Base-by-base conservation (phyloP, 177 flowering plant genomes). In the Vitis hybrid region DNA sequence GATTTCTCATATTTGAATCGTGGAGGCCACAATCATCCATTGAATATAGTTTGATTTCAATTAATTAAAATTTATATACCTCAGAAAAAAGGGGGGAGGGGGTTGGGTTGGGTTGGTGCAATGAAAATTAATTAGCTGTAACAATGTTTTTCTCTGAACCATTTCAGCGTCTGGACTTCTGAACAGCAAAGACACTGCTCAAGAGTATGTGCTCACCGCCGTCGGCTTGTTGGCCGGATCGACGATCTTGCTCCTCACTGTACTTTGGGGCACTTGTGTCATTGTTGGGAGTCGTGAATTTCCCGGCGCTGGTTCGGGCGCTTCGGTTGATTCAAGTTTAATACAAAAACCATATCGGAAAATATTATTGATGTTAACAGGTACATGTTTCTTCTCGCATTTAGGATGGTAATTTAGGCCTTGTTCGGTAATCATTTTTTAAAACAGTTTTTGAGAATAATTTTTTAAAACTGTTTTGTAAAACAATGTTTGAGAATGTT, bases 141-240 rank as follows among this genome's bases (percentile, higher is more conserved):
- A 26, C 19, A 9, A 23, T 19, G 9, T 39, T 65, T 51, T 51
- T 23, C n/a, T 51, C 5, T 65, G 34, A 8, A 15, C 54, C 8
- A n/a, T 67, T 70, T n/a, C 75, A 79, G 82, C 70, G 9, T 72
- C 77, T 56, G 82, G 82, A 49, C 70, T 79, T 13, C 4, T 54
- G 14, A 60, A 57, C 50, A 70, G 57, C 17, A 60, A 50, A 63
- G 79, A 70, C 34, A 57, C n/a, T 9, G 81, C 83, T 32, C 77
- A 80, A 68, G 70, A 61, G 15, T 65, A 72, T 34, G 80, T 72
- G 11, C 26, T 48, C 2, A 68, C 70, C 17, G 81, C 79, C 39
- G 70, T 78, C 11, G 81, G 81, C 2, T 62, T 80, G 73, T 19
- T 80, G 49, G 83, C 83, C 45, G 83, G 83, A 23, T 69, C 83